Evolutionary conservation across 306 rosid genomes (phyloP).

Genomic region (Gleditsia sinensis): DNA sequence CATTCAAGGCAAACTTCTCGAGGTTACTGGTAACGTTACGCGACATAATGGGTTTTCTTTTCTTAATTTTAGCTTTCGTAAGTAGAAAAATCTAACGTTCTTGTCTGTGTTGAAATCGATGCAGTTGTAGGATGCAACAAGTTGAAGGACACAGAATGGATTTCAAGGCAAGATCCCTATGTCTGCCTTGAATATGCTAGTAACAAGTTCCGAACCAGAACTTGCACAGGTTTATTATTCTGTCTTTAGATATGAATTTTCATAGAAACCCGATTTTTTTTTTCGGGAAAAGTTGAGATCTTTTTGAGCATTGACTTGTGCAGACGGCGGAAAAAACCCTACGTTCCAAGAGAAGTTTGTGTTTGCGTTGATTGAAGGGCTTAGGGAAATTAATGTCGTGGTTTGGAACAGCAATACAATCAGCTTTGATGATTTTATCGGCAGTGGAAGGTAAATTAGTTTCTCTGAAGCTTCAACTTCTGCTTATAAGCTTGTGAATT

Average conservation of each 20-base stretch:
- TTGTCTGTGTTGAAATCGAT: not conserved
- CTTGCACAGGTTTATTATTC: slow-evolving; percentile 91
- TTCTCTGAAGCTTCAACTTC: not conserved
- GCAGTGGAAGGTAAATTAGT: slow-evolving; percentile 64
- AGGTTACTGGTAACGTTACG: slow-evolving; percentile 62
- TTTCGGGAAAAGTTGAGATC: not conserved
- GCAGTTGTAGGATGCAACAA: slow-evolving; percentile 73
- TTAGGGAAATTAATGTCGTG: slow-evolving; percentile 60
- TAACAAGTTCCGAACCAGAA: slow-evolving; percentile 68
- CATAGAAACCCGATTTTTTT: not conserved
- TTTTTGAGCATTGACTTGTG: slow-evolving; percentile 18
- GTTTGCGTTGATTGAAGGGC: slow-evolving; percentile 75
- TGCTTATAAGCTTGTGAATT: not conserved
- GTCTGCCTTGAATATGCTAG: slow-evolving; percentile 77
- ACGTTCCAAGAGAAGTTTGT: slow-evolving; percentile 78
- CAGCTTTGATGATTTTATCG: slow-evolving; percentile 77
- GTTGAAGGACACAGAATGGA: slow-evolving; percentile 88
- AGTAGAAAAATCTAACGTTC: not conserved
- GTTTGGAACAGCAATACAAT: slow-evolving; percentile 93
- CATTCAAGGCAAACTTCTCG: slow-evolving; percentile 75
- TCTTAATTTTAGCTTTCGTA: not conserved
- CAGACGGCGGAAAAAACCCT: slow-evolving; percentile 80
- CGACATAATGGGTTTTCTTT: not conserved
- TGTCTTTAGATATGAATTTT: too few species aligned
- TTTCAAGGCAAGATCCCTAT: slow-evolving; percentile 87